Base-by-base conservation (phyloP, 139 green algal species). In the Closterium sp. region DNA sequence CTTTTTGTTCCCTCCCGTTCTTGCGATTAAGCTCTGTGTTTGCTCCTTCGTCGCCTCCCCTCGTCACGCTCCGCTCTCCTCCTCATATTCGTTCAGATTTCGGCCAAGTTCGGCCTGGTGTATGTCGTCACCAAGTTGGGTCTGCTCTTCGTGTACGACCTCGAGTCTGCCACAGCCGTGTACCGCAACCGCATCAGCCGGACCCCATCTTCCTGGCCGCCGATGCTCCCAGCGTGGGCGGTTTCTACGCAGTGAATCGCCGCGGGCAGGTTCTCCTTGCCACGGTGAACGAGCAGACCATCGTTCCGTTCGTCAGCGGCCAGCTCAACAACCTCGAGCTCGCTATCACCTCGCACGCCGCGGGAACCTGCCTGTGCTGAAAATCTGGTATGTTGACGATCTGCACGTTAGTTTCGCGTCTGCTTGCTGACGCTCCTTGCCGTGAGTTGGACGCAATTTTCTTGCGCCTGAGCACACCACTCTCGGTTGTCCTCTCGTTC, bases 41-140 rank as follows among this genome's bases (percentile, higher is more conserved):
- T 84, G n/a, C 9, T 87, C 31, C 31, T 87, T 23, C 32, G n/a
- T n/a, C 84, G 84, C 30, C 12, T 87, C 30, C 31, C 12, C 84
- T 23, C 32, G 31, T 87, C 84, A 19, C 31, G 12, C 84, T 87
- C 31, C 19, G 28, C 21, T 31, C 10, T 12, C 84, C 9, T 25
- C 25, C 25, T 28, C 55, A 16, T 28, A 16, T 3, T 76, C 12
- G 16, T 76, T 28, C 91, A 93, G 91, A 64, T 96, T 43, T 96
- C 94, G 64, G 90, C 95, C 55, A 97, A 97, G 92, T 98, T 98
- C 92, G 96, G 97, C 66, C 94, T 98, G 91, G 95, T 98, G 16
- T 99, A 99, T 89, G 97, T 99, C 7, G 95, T 99, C 84, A 99
- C 98, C 88, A 99, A 99, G 96, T 96, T 99, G 25, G 98, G 98